Evolutionary conservation across 768 basidiomycete genomes (phyloP), one percentile per base, ranked within the genome.

Genomic region (Xerocomus brunneocitrinus): DNA sequence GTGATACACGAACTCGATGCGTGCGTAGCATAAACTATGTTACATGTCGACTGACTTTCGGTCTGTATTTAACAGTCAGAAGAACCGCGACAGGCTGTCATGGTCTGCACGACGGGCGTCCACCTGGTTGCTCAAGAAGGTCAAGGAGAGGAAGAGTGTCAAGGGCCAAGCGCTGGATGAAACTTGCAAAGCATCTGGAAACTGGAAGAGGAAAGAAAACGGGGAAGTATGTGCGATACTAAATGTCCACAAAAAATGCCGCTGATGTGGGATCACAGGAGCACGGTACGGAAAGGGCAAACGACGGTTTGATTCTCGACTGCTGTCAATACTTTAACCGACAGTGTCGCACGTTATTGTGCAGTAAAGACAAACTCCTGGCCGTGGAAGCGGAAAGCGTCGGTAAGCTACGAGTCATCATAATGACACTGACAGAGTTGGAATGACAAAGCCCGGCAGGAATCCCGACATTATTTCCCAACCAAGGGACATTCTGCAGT

Each of bases 1-100:
- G 90, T 92, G 16, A 77, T 92, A 48, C 76, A 81, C 47, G 90
- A 93, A 67, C 78, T 93, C 35, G 91, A 93, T 62, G 76, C 76
- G 88, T 88, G 62, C 52, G 77, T 59, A 32, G 22, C 40, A 41
- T 27, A 39, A 41, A 47, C 48, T 32, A 43, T 13, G 41, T 43
- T 42, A 27, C 24, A 36, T 22, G 32, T 51, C 34, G 19, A 50
- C 39, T 50, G 44, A 56, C 35, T 22, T 47, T 43, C 7, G 46
- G 40, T 32, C 12, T 47, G 42, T 46, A 7, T 31, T 27, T 46
- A 25, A 27, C 53, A 77, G 76, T 47, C 70, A 75, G 49, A 77
- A 79, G 58, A 73, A 75, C 51, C 62, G 71, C 19, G 61, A 71
- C 3, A 57, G 63, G 3, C 53, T 79, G 44, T 81, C 79, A 16